Evolutionary conservation across 371 early-diverging fungal genomes (phyloP).

Genomic region (Mucor circinelloides): DNA sequence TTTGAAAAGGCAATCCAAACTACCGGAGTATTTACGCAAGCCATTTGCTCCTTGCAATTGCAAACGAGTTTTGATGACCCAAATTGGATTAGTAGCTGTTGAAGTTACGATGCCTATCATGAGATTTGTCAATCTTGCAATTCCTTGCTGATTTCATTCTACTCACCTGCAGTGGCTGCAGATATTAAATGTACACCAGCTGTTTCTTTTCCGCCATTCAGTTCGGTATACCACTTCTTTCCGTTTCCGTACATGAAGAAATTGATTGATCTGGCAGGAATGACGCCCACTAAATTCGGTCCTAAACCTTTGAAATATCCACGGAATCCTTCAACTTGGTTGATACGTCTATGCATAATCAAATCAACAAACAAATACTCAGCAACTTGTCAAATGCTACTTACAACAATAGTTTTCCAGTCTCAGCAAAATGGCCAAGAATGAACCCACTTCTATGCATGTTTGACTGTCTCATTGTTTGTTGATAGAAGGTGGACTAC

Average conservation of each 20-base stretch:
- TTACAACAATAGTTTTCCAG: conserved; percentile 57
- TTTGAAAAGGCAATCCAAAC: conserved; percentile 70
- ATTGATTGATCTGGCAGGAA: conserved; percentile 92
- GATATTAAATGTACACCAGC: conserved; percentile 80
- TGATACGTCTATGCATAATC: conserved; percentile 57
- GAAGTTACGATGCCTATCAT: conserved; percentile 67
- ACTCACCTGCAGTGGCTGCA: conserved; percentile 80
- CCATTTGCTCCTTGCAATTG: conserved; percentile 73
- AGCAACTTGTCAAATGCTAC: background rate
- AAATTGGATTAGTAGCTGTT: conserved; percentile 91
- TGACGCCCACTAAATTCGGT: conserved; percentile 91
- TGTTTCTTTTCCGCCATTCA: conserved; percentile 79
- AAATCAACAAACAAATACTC: background rate
- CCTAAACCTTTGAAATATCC: conserved; percentile 94
- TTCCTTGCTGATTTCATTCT: background rate
- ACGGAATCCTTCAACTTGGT: conserved; percentile 78
- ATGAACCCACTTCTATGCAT: conserved; percentile 21
- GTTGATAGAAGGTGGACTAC: conserved; percentile 35
- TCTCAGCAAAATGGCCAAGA: conserved; percentile 54
- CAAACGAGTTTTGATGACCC: conserved; percentile 96
- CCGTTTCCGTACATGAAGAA: conserved; percentile 91
- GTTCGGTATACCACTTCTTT: conserved; percentile 75
- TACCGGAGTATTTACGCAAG: conserved; percentile 66
- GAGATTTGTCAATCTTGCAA: background rate
- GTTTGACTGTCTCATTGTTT: conserved; percentile 17